Percentiles rank a stretch among this genome's conserved stretches.
Evolutionary conservation across 2,329 filamentous ascomycete species (phyloP).

Genomic region (Trichoderma atroviride): DNA sequence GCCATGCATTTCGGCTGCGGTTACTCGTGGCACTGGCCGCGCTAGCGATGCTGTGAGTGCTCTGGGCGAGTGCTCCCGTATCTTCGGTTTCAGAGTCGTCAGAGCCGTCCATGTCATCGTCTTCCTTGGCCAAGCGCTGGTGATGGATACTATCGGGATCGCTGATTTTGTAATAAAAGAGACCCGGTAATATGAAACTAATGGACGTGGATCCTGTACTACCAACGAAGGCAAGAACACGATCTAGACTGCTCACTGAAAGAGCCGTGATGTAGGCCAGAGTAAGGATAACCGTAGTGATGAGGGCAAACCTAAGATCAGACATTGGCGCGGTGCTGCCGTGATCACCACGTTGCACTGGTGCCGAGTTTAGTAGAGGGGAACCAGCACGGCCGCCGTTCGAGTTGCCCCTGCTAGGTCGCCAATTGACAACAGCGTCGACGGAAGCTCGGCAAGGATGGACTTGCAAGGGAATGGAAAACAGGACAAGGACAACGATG

Average conservation of each 20-base stretch:
- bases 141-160: slow-evolving; percentile 84
- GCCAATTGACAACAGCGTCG: slow-evolving; percentile 92
- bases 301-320: slow-evolving; percentile 83
- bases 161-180: slow-evolving; percentile 99
- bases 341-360: slow-evolving; percentile 51
- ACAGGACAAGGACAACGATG: slow-evolving; percentile 94
- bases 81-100: slow-evolving; percentile 55
- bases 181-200: slow-evolving; percentile 90
- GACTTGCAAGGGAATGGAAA: slow-evolving; percentile 92
- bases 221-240: slow-evolving; percentile 92
- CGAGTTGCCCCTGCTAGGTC: slow-evolving; percentile 57
- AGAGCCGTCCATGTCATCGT: slow-evolving; percentile 75
- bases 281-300: slow-evolving; percentile 84
- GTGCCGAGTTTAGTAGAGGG: slow-evolving; percentile 45
- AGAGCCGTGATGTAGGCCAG: slow-evolving; percentile 86
- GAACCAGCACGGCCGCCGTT: slow-evolving; percentile 45
- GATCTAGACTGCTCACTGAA: slow-evolving; percentile 85
- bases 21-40: slow-evolving; percentile 42
- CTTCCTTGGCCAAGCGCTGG: slow-evolving; percentile 84
- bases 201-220: slow-evolving; percentile 94
- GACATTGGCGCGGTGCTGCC: slow-evolving; percentile 68
- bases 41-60: slow-evolving; percentile 51
- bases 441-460: slow-evolving; percentile 95
- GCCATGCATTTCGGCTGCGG: slow-evolving; percentile 44
- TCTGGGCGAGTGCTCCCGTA: slow-evolving; percentile 47